Conservation (phyloP, 208 protist genomes). For the Leishmania arabica region DNA sequence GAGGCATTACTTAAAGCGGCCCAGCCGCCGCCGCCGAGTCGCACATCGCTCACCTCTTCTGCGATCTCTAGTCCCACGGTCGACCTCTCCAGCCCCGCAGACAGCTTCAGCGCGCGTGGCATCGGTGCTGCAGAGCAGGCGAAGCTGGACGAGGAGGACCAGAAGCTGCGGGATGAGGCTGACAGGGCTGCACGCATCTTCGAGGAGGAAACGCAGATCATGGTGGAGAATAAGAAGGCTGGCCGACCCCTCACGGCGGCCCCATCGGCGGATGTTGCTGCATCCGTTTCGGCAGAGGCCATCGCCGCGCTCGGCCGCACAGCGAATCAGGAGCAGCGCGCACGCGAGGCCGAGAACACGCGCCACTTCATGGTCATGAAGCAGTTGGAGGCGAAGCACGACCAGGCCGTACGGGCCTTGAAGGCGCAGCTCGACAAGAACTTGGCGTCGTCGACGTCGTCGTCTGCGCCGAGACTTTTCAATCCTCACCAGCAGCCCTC, state of each 20-base stretch:
- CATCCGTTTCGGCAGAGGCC: constrained; percentile 26
- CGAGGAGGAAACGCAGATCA: constrained; percentile 41
- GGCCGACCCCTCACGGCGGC: constrained; percentile 17
- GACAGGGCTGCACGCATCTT: constrained; percentile 31
- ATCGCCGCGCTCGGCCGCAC: constrained; percentile 23
- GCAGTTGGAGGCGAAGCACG: constrained; percentile 60
- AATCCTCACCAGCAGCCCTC: constrained; percentile 39
- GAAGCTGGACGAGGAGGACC: constrained; percentile 39
- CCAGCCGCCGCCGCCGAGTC: constrained; percentile 1
- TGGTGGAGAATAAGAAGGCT: constrained; percentile 28
- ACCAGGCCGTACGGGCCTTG: constrained; percentile 40
- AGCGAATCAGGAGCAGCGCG: constrained; percentile 34
- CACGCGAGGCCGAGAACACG: constrained; percentile 37
- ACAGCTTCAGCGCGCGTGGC: constrained; percentile 8
- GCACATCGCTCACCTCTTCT: background rate
- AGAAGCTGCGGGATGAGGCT: constrained; percentile 29
- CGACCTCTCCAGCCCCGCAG: background rate
- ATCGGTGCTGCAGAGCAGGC: constrained; percentile 26
- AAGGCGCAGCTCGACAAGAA: constrained; percentile 43
- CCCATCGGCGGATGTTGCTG: constrained; percentile 8
- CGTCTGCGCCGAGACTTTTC: constrained; percentile 11
- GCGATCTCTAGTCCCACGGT: constrained; percentile 10
- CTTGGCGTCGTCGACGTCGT: constrained; percentile 5
- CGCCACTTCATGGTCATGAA: constrained; percentile 38
- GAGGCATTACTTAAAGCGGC: constrained; percentile 10